Base-by-base conservation (phyloP, 768 basidiomycete species). In the Tricholoma sp. region DNA sequence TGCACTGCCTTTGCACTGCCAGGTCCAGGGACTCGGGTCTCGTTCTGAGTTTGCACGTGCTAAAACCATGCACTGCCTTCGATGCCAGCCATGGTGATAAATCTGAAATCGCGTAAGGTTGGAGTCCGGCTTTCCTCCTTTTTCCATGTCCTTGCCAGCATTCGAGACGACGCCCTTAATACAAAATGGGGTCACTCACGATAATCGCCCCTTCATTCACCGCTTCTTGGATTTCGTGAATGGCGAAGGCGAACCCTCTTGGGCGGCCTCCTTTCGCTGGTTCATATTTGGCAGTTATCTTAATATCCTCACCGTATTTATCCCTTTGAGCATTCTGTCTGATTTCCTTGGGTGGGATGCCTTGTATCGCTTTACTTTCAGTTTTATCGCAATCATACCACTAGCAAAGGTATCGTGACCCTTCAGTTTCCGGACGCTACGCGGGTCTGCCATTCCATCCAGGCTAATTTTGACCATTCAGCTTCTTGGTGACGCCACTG, bases 331-430 rank as follows among this genome's bases (percentile, higher is more conserved):
- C 61, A 70, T 84, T 44, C 57, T 85, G 9, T 76, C 89, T 20
- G 83, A 91, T 70, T 75, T 81, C 61, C 66, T 82, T 15, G 64
- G 82, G 63, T 91, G 88, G 88, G 91, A 91, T 76, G 85, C 84
- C 31, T 84, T 80, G 15, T 70, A 85, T n/a, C 81, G 86, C 11
- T 91, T 91, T 61, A 70, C 69, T 6, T 88, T 89, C 69, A 86
- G 85, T 59, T 93, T 94, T 67, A 62, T 91, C 42, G 89, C 91
- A 10, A 92, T 94, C 62, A 76, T 94, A 54, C 94, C 94, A 28
- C 79, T 97, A 29, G 94, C 93, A 28, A 89, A 88, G 77, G 91
- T 91, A 62, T 10, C 17, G 42, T 54, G 29, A 13, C 17, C 8
- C 45, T 45, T 60, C 29, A 39, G 54, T 47, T 45, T 59, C 28